Evolutionary conservation across 441 rosid genomes (phyloP), one percentile per base, ranked within the genome.

Genomic region (Bocquillonia castaneifolia): DNA sequence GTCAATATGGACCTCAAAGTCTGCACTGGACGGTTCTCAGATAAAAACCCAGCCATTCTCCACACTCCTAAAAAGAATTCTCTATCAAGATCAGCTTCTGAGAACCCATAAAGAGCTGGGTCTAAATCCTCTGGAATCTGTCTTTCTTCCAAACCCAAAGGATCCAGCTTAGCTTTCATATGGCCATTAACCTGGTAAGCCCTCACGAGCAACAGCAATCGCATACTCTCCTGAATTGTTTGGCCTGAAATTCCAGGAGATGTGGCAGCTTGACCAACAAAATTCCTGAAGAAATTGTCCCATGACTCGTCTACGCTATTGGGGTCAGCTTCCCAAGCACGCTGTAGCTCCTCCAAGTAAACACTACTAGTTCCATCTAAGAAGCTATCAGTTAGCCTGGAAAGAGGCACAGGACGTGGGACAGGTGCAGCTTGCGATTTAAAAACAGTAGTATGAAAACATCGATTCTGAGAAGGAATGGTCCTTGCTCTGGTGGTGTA

Each of bases 151-250:
- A 94, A 53, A 39, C 81, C 89, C 75, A 94, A 70, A 0, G 99
- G 99, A 61, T 94, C 99, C 79, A 94, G 76, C 79, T 87, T 90
- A 0, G 97, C 96, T 69, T 88, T 94, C 96, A 88, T 90, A 76
- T 94, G 99, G 67, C 99, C 99, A 69, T 88, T 89, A 64, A 94
- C 99, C 79, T 91, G 99, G 73, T 94, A 91, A 71, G 99, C 97
- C 80, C 97, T 90, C 20, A 94, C 94, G 50, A 94, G 76, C 64
- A 94, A 71, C 79, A 93, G 64, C 54, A 93, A 67, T 0, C 96
- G 88, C 99, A 91, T 93, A 76, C 99, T 93, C 84, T 93, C 99
- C 79, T 91, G 95, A 70, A 93, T 93, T 0, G 97, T 93, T 79
- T 93, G 99, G 23, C 99, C 97, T 0, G 99, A 94, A 75, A 94